Evolutionary conservation across 306 rosid species (phyloP), one percentile per base, ranked within the genome.

Genomic region (Glycine latifolia): DNA sequence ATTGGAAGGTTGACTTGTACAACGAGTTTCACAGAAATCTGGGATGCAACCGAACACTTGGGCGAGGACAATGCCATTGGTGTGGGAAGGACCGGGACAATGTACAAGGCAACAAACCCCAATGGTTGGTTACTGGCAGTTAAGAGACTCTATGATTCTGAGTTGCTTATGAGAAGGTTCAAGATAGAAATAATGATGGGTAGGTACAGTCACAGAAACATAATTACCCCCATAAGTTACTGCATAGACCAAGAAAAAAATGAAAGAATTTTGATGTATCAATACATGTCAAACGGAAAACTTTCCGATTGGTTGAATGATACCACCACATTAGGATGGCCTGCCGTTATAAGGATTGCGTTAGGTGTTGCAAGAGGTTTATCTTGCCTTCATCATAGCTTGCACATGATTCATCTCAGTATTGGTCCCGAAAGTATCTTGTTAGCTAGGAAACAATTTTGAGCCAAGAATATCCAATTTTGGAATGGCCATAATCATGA

Each of bases 281-380:
- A 70, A 20, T 63, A 65, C 63, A 76, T 71, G 86, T 31, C 86
- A 63, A 54, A 79, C 48, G 87, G 87, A 63, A 80, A 39, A 10
- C 85, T 86, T 44, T 59, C 73, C 12, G 81, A 80, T 54, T 71
- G 81, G 85, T 72, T 86, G 53, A 49, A 56, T 20, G 56, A 49
- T 13, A 43, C 20, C 4, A 47, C 10, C 8, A 46, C 11, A 56
- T 39, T 59, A 61, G n/a, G 11, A 59, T 56, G 84, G 72, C 10
- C 17, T 10, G 44, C 55, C 17, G 33, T 39, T 39, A 26, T 67
- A 3, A 52, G 62, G 44, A 83, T 87, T 50, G 83, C 80, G 12
- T 69, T 87, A 47, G 89, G 89, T 1, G 52, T 83, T 17, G 87
- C 83, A 20, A 80, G 83, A 80, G 87, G 83, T 3, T 66, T 86